Percentiles rank a stretch among this genome's conserved stretches.
Evolutionary conservation across 2,329 filamentous ascomycete species (phyloP).

Genomic region (Botrytis paeoniae): DNA sequence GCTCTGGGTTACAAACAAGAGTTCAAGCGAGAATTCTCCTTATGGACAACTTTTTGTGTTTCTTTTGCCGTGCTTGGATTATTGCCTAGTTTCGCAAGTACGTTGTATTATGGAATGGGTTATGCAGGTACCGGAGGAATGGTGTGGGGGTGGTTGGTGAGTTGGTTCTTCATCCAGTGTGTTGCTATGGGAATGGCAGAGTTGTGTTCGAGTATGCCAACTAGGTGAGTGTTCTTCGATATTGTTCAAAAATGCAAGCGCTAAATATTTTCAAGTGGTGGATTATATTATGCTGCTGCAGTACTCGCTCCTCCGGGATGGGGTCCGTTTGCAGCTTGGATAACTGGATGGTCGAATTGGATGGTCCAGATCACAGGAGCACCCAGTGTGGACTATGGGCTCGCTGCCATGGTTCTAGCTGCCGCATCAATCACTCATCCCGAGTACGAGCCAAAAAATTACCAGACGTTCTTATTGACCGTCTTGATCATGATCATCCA

Average conservation of each 20-base stretch:
- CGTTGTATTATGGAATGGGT: constrained; percentile 67
- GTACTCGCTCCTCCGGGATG: constrained; percentile 65
- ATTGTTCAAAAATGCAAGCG: neutral
- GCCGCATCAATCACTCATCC: constrained; percentile 67
- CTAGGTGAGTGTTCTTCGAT: constrained; percentile 43
- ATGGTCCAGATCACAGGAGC: constrained; percentile 64
- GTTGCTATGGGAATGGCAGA: constrained; percentile 69
- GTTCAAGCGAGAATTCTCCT: constrained; percentile 63
- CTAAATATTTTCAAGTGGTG: constrained; percentile 47
- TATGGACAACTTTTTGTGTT: constrained; percentile 73
- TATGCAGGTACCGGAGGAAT: constrained; percentile 60
- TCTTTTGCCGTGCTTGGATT: constrained; percentile 70
- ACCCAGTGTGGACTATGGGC: constrained; percentile 64
- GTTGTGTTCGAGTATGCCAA: constrained; percentile 71
- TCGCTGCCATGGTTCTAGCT: constrained; percentile 68
- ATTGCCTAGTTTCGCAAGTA: constrained; percentile 68
- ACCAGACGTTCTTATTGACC: constrained; percentile 67
- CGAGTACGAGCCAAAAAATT: constrained; percentile 59
- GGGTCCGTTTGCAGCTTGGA: constrained; percentile 65
- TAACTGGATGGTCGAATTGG: constrained; percentile 71
- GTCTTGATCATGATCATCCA: constrained; percentile 66
- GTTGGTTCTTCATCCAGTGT: constrained; percentile 69
- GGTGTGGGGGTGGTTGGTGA: constrained; percentile 74
- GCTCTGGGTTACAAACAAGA: constrained; percentile 56
- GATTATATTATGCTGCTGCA: constrained; percentile 70